A percentile compares a stretch with the other conserved stretches of the same genome.
These are phyloP conservation scores for Paramecium octaurelia DNA, from an alignment of 73 alveolate genomes.

Conservation along the genomic window DNA sequence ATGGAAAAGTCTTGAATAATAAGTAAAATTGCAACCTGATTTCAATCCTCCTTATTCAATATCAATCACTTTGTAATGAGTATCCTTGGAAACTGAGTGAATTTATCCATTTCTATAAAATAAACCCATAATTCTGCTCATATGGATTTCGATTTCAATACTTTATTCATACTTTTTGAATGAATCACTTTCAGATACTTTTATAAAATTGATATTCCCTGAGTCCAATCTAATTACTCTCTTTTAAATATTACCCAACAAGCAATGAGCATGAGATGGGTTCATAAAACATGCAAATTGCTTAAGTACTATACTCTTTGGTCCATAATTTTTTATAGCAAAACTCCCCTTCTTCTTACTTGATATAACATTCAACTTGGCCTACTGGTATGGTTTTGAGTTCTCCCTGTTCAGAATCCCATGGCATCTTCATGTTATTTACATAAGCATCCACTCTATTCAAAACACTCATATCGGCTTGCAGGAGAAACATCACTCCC, in stretches of 20 bases:
- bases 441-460: constrained; percentile 59
- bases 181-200: background rate
- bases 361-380: constrained; percentile 32
- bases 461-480: constrained; percentile 56
- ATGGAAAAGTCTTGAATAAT: background rate
- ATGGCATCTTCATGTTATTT: constrained; percentile 57
- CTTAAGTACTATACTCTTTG: constrained; percentile 38
- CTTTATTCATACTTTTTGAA: constrained; percentile 28
- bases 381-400: constrained; percentile 51
- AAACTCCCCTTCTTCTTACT: background rate
- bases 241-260: background rate
- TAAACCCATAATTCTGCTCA: constrained; percentile 50
- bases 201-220: constrained; percentile 43
- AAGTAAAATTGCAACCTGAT: background rate
- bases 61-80: background rate
- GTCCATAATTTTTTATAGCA: constrained; percentile 27
- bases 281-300: constrained; percentile 58
- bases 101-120: constrained; percentile 17
- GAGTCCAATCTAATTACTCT: constrained; percentile 9
- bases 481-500: constrained; percentile 33
- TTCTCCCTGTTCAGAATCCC: constrained; percentile 32
- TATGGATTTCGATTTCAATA: constrained; percentile 21
- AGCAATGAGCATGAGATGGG: constrained; percentile 9
- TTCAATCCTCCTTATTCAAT: background rate
- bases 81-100: constrained; percentile 50